phyloP scores from a whole-genome alignment of 2,329 filamentous ascomycete genomes.

The Colletotrichum aenigma region DNA sequence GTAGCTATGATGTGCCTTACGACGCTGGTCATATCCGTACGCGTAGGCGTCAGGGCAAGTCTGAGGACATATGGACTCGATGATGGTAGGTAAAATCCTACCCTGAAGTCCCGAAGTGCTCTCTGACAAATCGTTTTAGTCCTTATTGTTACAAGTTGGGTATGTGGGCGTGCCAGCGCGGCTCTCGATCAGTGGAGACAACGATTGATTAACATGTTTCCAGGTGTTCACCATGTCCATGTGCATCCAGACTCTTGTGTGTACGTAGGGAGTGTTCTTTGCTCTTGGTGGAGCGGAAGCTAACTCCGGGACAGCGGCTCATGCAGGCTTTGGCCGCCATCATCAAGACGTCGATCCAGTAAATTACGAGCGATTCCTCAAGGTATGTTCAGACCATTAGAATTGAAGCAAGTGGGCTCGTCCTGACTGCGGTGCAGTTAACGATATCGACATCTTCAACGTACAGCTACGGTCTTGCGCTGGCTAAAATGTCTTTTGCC shows the following conservation, averaged over 20 bases:
- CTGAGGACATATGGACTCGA: not conserved
- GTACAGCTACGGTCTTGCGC: constrained; percentile 31
- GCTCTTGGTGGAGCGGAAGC: not conserved
- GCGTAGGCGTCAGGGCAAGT: not conserved
- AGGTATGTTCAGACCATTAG: not conserved
- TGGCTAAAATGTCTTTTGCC: constrained; percentile 36
- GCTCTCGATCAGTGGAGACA: not conserved
- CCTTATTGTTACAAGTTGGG: not conserved
- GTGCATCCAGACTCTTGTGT: not conserved
- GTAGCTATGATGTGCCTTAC: constrained; percentile 11
- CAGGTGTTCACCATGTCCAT: not conserved
- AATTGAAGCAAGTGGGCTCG: no score
- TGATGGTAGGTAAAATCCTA: not conserved
- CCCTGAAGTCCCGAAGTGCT: not conserved
- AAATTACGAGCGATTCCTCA: not conserved
- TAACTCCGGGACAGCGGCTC: not conserved
- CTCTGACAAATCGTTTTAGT: not conserved
- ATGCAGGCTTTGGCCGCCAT: not conserved
- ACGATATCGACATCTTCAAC: constrained; percentile 27
- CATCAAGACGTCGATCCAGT: not conserved
- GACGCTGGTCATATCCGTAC: not conserved
- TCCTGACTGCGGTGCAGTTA: not conserved
- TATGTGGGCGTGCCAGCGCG: not conserved
- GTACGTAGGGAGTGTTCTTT: not conserved
- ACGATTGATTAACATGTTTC: not conserved